Evolutionary conservation across 352 stramenopile genomes (phyloP).

Genomic region (Pythium volutum): DNA sequence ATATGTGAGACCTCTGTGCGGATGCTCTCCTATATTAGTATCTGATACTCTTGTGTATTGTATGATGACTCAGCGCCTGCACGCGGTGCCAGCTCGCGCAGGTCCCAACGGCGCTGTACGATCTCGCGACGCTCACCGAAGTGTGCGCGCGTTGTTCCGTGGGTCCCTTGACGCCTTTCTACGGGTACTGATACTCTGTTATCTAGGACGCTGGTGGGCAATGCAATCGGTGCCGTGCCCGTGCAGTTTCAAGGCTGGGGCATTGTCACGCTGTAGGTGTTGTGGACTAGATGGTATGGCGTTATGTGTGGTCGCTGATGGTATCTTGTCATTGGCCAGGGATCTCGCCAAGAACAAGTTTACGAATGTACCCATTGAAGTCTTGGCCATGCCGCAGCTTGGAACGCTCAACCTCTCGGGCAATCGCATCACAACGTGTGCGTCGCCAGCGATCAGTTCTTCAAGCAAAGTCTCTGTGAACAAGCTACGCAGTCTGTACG

Average conservation of each 20-base stretch:
- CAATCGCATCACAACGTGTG: conserved; percentile 29
- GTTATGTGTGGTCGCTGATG: neutral
- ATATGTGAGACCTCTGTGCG: no score
- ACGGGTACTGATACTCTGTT: neutral
- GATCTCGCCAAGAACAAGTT: conserved; percentile 35
- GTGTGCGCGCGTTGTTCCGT: no score
- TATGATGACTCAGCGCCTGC: conserved; percentile 25
- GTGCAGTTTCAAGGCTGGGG: conserved; percentile 30
- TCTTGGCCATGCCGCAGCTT: conserved; percentile 35
- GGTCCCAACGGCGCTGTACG: conserved; percentile 33
- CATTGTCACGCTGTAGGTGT: conserved; percentile 39
- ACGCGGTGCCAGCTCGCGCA: conserved; percentile 35
- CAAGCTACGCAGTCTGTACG: conserved; percentile 20
- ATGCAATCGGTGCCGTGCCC: conserved; percentile 30
- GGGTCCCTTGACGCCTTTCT: no score
- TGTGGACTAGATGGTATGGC: neutral
- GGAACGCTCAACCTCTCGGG: conserved; percentile 26
- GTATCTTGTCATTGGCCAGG: conserved; percentile 11
- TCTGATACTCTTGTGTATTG: neutral
- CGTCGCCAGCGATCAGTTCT: neutral
- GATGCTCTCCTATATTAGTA: no score
- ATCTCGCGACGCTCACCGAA: conserved; percentile 25
- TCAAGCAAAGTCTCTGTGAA: neutral
- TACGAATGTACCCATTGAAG: conserved; percentile 14
- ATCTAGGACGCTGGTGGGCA: conserved; percentile 19